Evolutionary conservation across 345 rosid species (phyloP), one percentile per base, ranked within the genome.

Genomic region (Ceriops tagal): DNA sequence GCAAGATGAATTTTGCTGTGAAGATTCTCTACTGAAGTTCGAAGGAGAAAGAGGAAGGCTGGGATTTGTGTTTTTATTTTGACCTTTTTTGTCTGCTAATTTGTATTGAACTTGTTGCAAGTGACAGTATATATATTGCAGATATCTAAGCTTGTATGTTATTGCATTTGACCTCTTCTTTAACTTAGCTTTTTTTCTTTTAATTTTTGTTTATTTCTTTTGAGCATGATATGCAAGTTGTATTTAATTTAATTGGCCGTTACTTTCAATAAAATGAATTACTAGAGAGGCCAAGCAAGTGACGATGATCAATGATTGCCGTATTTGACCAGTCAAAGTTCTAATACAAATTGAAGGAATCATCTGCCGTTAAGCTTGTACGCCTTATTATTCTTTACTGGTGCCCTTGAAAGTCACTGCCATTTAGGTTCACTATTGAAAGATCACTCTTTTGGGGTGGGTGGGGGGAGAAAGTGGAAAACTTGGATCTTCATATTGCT

Each of bases 21-120:
- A 73, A 72, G 70, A 75, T 78, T 57, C 55, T 65, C 75, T 62
- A 34, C 67, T 27, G 16, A 64, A 66, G 77, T 47, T 64, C 65
- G 71, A 68, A 61, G 71, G 62, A 64, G 71, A 58, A 43, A 13
- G 18, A 43, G 18, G 49, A 43, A 43, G 55, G 49, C 30, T 52
- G 63, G 62, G 58, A 56, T 62, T 58, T 67, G 63, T 75, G 75
- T 31, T 68, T 31, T 58, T 31, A 20, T 73, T 78, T 78, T 66
- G 58, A 43, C 70, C 71, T 58, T 69, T 75, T 73, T 59, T 62
- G 52, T 3, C 31, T 62, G 62, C 43, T 52, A 4, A 59, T 65
- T 68, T 77, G 77, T 34, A 58, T 75, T 63, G 65, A 70, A 65
- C 67, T 70, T 67, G 62, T 61, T 73, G 79, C 68, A 51, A 71